Percentiles rank a stretch among this genome's conserved stretches.
Evolutionary conservation across 257 asterid species (phyloP).

Genomic region (Solanum lycopersicoides): DNA sequence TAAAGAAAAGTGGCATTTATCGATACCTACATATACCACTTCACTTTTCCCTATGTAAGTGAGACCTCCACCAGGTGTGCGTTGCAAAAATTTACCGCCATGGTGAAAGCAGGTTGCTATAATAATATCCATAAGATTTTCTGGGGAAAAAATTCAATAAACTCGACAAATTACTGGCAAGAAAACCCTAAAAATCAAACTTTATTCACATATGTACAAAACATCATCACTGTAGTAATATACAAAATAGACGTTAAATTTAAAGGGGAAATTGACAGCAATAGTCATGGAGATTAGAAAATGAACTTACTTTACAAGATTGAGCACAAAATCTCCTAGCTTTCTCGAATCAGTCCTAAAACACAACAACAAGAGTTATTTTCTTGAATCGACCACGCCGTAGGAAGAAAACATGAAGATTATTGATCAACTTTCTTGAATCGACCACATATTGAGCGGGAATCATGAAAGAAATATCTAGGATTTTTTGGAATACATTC

Average conservation of each 20-base stretch:
- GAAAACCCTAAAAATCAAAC: not conserved
- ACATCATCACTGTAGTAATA: not conserved
- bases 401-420: too few relatives aligned
- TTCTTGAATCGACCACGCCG: too few relatives aligned
- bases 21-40: not conserved
- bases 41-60: not conserved
- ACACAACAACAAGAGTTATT: too few relatives aligned
- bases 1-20: not conserved
- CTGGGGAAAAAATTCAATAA: too few relatives aligned
- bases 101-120: too few relatives aligned
- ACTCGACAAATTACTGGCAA: too few relatives aligned
- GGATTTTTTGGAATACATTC: not conserved
- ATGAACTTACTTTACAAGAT: too few relatives aligned
- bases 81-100: not conserved
- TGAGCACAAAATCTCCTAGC: too few relatives aligned
- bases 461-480: not conserved
- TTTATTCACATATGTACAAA: too few relatives aligned
- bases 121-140: not conserved
- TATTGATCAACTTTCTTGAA: too few relatives aligned
- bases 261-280: not conserved
- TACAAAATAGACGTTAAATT: too few relatives aligned
- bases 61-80: not conserved
- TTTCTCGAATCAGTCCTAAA: too few relatives aligned
- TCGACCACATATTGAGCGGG: not conserved
- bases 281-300: not conserved